Conservation (phyloP, 129 eudicot species). For the Centrapalus pauciflorus region DNA sequence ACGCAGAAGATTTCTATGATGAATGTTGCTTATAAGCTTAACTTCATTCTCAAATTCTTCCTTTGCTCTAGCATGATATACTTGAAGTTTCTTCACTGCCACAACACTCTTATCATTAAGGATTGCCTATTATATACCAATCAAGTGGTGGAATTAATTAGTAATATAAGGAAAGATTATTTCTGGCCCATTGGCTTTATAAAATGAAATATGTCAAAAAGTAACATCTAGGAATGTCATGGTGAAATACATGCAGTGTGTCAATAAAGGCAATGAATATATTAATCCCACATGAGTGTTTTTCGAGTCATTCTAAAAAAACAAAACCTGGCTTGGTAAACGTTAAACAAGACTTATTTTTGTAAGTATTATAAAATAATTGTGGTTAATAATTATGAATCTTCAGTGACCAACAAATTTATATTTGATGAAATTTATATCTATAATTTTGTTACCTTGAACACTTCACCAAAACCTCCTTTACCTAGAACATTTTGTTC, state of each 20-base stretch:
- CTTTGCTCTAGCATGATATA: slow-evolving; percentile 32
- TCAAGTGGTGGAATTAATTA: not conserved
- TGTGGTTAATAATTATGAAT: no score
- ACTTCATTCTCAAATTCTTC: no score
- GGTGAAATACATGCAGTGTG: no score
- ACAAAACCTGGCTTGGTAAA: not conserved
- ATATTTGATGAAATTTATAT: not conserved
- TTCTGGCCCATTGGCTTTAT: not conserved
- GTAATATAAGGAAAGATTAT: not conserved
- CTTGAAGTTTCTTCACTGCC: slow-evolving; percentile 41
- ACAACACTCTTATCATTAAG: slow-evolving; percentile 37
- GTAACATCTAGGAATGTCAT: not conserved
- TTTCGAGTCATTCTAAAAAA: not conserved
- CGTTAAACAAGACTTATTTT: no score
- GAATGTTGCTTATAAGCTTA: slow-evolving; percentile 50
- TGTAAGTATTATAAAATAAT: no score
- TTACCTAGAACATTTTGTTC: not conserved
- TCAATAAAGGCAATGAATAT: no score
- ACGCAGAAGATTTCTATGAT: slow-evolving; percentile 53
- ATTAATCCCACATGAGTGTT: not conserved
- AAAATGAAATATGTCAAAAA: not conserved
- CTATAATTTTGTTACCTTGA: no score
- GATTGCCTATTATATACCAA: slow-evolving; percentile 24
- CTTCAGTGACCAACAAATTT: not conserved
- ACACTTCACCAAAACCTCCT: not conserved